Conservation (phyloP, 23 red algal species). For the Agarophyton chilense region DNA sequence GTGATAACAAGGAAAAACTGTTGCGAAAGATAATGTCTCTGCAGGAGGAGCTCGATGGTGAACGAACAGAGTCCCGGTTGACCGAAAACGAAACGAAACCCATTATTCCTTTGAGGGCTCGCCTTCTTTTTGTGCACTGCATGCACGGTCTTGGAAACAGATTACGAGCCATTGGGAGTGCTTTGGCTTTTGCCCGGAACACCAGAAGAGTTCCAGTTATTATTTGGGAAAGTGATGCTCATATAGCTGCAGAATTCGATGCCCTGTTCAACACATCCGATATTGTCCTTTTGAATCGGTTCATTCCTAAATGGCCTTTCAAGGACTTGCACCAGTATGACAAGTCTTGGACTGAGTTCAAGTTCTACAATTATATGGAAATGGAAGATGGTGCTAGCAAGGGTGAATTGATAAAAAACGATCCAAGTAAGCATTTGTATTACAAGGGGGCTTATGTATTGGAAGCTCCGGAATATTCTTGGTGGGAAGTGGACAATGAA, state of each 20-base stretch:
- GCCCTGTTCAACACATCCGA: conserved; percentile 70
- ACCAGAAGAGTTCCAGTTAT: conserved; percentile 47
- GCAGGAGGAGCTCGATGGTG: conserved; percentile 39
- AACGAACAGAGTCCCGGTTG: background rate
- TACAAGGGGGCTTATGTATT: conserved; percentile 82
- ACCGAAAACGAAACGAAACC: background rate
- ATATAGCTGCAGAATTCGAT: conserved; percentile 75
- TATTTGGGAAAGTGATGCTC: conserved; percentile 86
- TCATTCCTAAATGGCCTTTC: conserved; percentile 65
- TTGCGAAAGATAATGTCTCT: conserved; percentile 54
- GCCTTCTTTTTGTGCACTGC: conserved; percentile 67
- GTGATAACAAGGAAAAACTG: conserved; percentile 54
- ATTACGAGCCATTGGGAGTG: conserved; percentile 71
- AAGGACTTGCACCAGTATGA: conserved; percentile 64
- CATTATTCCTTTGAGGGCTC: background rate
- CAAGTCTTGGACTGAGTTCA: conserved; percentile 47
- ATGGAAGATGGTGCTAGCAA: conserved; percentile 73
- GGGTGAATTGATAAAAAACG: conserved; percentile 70
- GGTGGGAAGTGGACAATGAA: conserved; percentile 82
- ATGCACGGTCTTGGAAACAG: conserved; percentile 84
- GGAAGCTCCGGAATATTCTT: conserved; percentile 75
- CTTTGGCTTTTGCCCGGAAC: conserved; percentile 67
- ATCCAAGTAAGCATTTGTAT: conserved; percentile 76
- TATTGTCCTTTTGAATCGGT: conserved; percentile 40
- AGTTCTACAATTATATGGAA: conserved; percentile 87